A percentile compares a stretch with the other conserved stretches of the same genome.
These are phyloP conservation scores for Pythium brassicae DNA, from an alignment of 352 stramenopile species.

Conservation along the genomic window DNA sequence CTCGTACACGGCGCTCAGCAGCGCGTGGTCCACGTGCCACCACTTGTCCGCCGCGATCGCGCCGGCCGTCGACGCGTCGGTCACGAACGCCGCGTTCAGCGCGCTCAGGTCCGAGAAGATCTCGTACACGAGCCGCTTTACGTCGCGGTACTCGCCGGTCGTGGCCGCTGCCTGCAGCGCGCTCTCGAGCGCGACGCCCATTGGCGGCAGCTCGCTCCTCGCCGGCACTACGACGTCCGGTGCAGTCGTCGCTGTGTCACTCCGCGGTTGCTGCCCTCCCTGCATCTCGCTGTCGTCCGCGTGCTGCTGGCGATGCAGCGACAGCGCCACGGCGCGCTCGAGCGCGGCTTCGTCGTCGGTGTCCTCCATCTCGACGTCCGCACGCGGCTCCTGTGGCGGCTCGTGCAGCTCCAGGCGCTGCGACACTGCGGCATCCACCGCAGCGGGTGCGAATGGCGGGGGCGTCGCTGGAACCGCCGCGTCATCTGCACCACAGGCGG, in stretches of 20 bases:
- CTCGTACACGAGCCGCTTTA: conserved; percentile 65
- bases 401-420: neutral
- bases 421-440: neutral
- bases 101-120: conserved; percentile 61
- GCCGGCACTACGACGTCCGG: no score
- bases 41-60: conserved; percentile 23
- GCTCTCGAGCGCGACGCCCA: conserved; percentile 39
- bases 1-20: conserved; percentile 40
- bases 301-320: conserved; percentile 14
- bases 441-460: neutral
- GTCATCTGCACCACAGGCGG: neutral
- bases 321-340: neutral
- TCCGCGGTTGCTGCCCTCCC: neutral
- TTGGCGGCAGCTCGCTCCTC: conserved; percentile 8
- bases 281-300: conserved; percentile 21
- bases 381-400: conserved; percentile 5
- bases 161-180: conserved; percentile 33
- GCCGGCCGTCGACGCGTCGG: neutral
- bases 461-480: neutral
- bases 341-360: conserved; percentile 15
- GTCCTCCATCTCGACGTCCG: conserved; percentile 53
- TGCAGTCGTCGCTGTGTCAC: neutral
- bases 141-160: conserved; percentile 39
- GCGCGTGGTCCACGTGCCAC: conserved; percentile 46
- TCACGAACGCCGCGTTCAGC: conserved; percentile 50